Base-by-base conservation (phyloP, 179 eudicot genomes). In the Carnegiea gigantea region DNA sequence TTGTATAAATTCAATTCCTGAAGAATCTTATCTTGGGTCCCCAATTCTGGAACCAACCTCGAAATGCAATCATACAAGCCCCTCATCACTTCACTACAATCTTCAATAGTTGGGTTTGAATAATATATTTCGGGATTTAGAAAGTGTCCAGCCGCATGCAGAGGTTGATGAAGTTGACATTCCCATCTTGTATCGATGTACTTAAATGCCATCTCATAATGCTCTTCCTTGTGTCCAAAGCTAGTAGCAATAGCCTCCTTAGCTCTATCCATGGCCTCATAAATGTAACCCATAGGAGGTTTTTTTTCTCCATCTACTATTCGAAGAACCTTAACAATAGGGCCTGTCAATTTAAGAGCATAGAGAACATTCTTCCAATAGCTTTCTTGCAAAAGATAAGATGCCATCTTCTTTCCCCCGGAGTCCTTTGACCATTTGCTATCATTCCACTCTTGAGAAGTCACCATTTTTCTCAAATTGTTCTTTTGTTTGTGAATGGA, bases 251-350 rank as follows among this genome's bases (percentile, higher is more conserved):
- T 84, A 44, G 79, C 65, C 11, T 80, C 84, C 38, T 82, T 85
- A 33, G 80, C 82, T n/a, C 62, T 59, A 59, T 85, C 82, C 70
- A 73, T 65, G 20, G 81, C 79, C 62, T 70, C 76, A n/a, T 79
- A 79, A 18, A 79, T 70, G 26, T 70, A 54, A 17, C 78, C 75
- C 81, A 76, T 80, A 1, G 77, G 59, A 0, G 80, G 46, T n/a
- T 68, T 76, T 51, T 40, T 70, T 11, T 80, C 79, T 18, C 85
- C 60, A 68, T 68, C 76, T 46, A 74, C 79, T 23, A 83, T 10
- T 26, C 75, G 53, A 53, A 83, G 79, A 2, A 67, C 71, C 79
- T 64, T 74, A 18, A 79, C 28, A 48, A 83, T 1, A 64, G 79
- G 85, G 20, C 62, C 21, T 9, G 82, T 23, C 54, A 73, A 23